A percentile compares a stretch with the other conserved stretches of the same genome.
phyloP scores from a whole-genome alignment of 306 rosid genomes.

The Corylus avellana region DNA sequence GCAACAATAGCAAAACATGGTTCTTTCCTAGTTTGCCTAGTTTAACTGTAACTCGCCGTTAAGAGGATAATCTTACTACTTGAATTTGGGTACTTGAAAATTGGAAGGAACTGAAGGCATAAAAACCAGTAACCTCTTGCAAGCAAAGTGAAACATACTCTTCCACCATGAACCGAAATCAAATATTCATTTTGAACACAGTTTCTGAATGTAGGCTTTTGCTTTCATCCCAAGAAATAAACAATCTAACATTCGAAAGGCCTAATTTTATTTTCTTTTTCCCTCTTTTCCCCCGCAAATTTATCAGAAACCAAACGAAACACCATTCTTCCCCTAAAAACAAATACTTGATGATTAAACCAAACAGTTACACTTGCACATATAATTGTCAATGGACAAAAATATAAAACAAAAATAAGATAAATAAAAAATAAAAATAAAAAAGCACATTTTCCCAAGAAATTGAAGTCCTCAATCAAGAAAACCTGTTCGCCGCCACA shows the following conservation, averaged over 20 bases:
- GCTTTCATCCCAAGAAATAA: not conserved
- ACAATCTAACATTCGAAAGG: not conserved
- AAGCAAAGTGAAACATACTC: not conserved
- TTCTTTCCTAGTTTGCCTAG: not conserved
- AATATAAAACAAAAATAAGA: not conserved
- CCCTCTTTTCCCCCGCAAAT: not conserved
- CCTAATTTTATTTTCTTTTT: not conserved
- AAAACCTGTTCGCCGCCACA: slow-evolving; percentile 82
- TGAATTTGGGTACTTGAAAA: too few relatives aligned
- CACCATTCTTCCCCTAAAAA: not conserved
- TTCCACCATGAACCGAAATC: not conserved
- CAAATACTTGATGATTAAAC: slow-evolving; percentile 6
- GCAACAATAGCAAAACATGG: not conserved
- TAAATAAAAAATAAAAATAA: not conserved
- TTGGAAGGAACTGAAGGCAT: not conserved
- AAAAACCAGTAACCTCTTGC: not conserved
- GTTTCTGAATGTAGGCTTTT: not conserved
- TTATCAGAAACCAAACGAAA: not conserved
- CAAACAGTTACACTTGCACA: not conserved
- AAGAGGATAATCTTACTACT: too few relatives aligned
- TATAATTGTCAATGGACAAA: not conserved
- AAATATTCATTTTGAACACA: not conserved
- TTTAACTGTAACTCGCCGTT: not conserved
- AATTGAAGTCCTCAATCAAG: slow-evolving; percentile 45
- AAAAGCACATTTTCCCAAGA: slow-evolving; percentile 12